Percentiles rank a stretch among this genome's conserved stretches.
Conservation (phyloP, 768 basidiomycete genomes). For the Trametes maxima region DNA sequence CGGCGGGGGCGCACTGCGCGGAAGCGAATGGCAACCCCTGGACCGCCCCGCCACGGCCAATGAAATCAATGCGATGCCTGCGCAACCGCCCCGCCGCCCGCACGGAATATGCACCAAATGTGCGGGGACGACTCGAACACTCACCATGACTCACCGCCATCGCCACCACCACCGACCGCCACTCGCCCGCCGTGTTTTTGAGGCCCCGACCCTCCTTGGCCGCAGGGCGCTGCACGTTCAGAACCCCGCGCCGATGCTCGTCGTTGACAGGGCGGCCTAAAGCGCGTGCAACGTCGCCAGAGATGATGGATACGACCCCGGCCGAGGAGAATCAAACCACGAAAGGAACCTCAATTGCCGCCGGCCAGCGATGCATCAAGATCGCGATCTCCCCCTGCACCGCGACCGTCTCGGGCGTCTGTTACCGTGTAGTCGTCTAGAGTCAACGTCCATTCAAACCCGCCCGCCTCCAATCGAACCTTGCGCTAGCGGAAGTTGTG, state of each 20-base stretch:
- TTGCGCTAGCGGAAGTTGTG: no score
- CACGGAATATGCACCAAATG: not conserved
- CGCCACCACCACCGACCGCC: not conserved
- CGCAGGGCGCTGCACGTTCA: conserved; percentile 8
- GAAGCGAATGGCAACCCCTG: conserved; percentile 1
- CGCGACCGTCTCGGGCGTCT: no score
- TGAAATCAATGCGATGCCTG: no score
- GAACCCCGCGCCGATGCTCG: not conserved
- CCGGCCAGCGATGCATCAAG: not conserved
- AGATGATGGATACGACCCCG: not conserved
- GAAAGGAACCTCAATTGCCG: conserved; percentile 11
- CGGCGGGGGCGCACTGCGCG: conserved; percentile 9
- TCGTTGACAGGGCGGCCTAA: not conserved
- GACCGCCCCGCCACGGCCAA: conserved; percentile 2
- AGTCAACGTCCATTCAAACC: no score
- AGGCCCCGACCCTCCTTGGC: conserved; percentile 10
- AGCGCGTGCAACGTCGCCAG: no score
- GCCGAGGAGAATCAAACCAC: not conserved
- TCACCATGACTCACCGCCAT: conserved; percentile 10
- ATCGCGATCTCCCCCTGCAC: no score
- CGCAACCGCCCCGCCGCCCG: conserved; percentile 5
- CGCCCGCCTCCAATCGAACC: no score
- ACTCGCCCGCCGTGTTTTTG: not conserved
- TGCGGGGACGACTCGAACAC: not conserved
- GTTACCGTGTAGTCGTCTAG: no score